phyloP scores from a whole-genome alignment of 2,329 filamentous ascomycete genomes.

The Zymoseptoria crescenta region DNA sequence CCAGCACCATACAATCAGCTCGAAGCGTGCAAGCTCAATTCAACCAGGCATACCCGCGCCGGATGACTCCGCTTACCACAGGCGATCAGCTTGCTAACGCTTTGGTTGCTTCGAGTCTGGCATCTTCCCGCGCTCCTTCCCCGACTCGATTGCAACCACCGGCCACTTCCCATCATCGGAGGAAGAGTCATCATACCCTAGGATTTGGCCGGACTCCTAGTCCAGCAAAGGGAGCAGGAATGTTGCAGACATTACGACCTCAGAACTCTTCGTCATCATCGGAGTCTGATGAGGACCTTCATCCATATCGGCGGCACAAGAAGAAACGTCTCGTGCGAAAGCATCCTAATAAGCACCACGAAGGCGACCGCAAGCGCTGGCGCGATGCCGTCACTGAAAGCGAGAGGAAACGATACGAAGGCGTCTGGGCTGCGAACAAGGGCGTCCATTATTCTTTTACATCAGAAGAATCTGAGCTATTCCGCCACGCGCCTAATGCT shows the following conservation, averaged over 20 bases:
- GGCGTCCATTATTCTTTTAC: constrained; percentile 41
- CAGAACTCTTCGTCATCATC: constrained; percentile 29
- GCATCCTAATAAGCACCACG: constrained; percentile 65
- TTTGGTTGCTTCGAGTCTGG: constrained; percentile 67
- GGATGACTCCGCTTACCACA: constrained; percentile 43
- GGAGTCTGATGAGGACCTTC: constrained; percentile 38
- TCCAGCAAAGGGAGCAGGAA: constrained; percentile 40
- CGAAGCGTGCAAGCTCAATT: constrained; percentile 28
- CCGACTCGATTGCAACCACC: constrained; percentile 36
- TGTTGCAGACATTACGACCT: constrained; percentile 61
- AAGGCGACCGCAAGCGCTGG: constrained; percentile 67
- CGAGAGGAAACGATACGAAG: constrained; percentile 75
- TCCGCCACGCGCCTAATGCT: constrained; percentile 5
- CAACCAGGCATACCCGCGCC: constrained; percentile 28
- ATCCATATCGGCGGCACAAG: constrained; percentile 43
- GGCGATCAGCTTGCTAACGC: constrained; percentile 63
- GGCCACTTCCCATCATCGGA: constrained; percentile 26
- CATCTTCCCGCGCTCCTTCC: constrained; percentile 43
- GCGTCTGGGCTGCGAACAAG: constrained; percentile 75
- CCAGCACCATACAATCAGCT: constrained; percentile 16
- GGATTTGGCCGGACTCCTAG: constrained; percentile 36
- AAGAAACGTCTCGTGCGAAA: constrained; percentile 51
- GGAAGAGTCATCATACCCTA: constrained; percentile 13
- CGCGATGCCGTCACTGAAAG: constrained; percentile 63
- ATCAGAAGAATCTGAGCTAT: constrained; percentile 10